These are phyloP conservation scores for Lichtheimia ornata DNA, from an alignment of 371 early-diverging fungal genomes.

Conservation along the genomic window DNA sequence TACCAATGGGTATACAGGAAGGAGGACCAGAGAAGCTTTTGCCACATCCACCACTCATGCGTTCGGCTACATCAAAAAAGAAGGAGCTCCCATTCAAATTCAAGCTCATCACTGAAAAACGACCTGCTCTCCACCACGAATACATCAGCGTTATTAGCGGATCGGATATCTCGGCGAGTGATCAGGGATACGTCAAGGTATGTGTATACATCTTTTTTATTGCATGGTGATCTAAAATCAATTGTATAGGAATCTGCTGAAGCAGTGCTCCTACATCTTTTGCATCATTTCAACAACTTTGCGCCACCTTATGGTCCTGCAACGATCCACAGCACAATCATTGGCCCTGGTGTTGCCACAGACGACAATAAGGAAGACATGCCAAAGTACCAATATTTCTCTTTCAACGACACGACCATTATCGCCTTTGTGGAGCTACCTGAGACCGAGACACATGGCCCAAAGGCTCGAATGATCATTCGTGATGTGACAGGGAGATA, in stretches of 20 bases:
- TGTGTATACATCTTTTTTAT: no score
- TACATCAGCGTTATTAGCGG: constrained; percentile 19
- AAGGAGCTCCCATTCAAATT: constrained; percentile 46
- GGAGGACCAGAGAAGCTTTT: constrained; percentile 58
- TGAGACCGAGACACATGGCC: constrained; percentile 27
- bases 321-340: constrained; percentile 47
- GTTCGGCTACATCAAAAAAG: constrained; percentile 22
- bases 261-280: constrained; percentile 48
- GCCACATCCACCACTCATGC: constrained; percentile 36
- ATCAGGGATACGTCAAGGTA: constrained; percentile 45
- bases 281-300: constrained; percentile 61
- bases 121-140: constrained; percentile 35
- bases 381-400: constrained; percentile 58
- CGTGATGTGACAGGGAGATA: constrained; percentile 81
- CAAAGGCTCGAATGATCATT: constrained; percentile 61
- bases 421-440: constrained; percentile 62
- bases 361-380: constrained; percentile 34
- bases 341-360: constrained; percentile 46
- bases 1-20: constrained; percentile 17
- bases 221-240: no score
- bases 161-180: constrained; percentile 30
- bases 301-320: constrained; percentile 57
- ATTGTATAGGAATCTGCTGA: constrained; percentile 56
- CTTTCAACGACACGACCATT: constrained; percentile 62
- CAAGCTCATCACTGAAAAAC: constrained; percentile 39